Conservation (phyloP, 306 rosid genomes). For the Astragalus glycyphyllos region DNA sequence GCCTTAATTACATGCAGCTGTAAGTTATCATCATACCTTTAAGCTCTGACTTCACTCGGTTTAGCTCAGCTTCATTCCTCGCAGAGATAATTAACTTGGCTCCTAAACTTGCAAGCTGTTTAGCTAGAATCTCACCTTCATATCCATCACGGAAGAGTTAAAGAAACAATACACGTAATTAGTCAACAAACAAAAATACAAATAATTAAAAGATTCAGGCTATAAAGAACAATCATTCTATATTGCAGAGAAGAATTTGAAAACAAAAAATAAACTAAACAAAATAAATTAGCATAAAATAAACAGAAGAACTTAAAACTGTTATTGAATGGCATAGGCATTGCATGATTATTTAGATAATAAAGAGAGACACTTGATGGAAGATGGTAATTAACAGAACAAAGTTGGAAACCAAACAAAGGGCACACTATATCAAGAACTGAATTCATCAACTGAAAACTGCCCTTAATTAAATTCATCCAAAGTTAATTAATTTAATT, state of each 20-base stretch:
- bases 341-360: conserved; percentile 14
- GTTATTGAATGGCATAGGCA: not conserved
- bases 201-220: conserved; percentile 21
- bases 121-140: conserved; percentile 87
- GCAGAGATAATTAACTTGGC: conserved; percentile 94
- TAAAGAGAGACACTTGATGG: not conserved
- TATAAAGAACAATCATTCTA: not conserved
- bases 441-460: not conserved
- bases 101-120: conserved; percentile 85
- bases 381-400: not conserved
- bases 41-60: conserved; percentile 72
- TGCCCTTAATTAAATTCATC: conserved; percentile 10
- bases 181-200: conserved; percentile 26
- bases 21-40: conserved; percentile 59
- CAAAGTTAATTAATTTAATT: conserved; percentile 1
- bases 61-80: conserved; percentile 81
- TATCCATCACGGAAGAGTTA: conserved; percentile 21
- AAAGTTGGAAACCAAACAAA: not conserved
- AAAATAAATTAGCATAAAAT: conserved; percentile 8
- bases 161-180: conserved; percentile 14
- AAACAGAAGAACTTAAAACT: conserved; percentile 6
- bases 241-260: not conserved
- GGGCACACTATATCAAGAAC: not conserved
- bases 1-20: conserved; percentile 16
- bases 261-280: conserved; percentile 5